Percentiles rank a stretch among this genome's conserved stretches.
Evolutionary conservation across 805 yeast genomes (phyloP).

Genomic region (Kuraishia hungarica): DNA sequence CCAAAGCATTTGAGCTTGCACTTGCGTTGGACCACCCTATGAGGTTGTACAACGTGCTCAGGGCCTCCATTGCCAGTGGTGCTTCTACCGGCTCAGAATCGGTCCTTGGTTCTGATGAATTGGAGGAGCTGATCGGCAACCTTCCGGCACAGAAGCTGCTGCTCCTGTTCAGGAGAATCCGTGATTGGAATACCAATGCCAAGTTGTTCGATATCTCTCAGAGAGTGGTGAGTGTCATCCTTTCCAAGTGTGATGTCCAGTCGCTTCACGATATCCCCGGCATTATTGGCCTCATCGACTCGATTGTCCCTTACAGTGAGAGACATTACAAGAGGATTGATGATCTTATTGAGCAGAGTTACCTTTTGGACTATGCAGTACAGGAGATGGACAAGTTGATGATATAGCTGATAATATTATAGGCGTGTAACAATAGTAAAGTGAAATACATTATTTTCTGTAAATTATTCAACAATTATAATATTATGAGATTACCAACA

Average conservation of each 20-base stretch:
- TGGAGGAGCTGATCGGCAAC: slow-evolving; percentile 55
- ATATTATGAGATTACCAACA: no score
- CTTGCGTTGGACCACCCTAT: slow-evolving; percentile 84
- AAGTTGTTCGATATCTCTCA: slow-evolving; percentile 77
- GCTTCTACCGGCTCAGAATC: slow-evolving; percentile 33
- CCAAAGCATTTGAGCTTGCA: slow-evolving; percentile 80
- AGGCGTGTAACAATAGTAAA: not conserved
- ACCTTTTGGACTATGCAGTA: slow-evolving; percentile 73
- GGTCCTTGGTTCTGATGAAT: slow-evolving; percentile 42
- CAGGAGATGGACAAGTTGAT: slow-evolving; percentile 55
- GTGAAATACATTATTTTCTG: no score
- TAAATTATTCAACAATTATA: no score
- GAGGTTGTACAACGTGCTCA: slow-evolving; percentile 73
- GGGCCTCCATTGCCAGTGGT: slow-evolving; percentile 44
- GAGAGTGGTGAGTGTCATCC: slow-evolving; percentile 56
- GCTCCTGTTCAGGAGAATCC: slow-evolving; percentile 58
- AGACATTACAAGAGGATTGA: slow-evolving; percentile 77
- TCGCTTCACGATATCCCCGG: slow-evolving; percentile 59
- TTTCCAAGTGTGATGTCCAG: slow-evolving; percentile 46
- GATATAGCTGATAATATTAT: not conserved
- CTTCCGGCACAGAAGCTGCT: slow-evolving; percentile 54
- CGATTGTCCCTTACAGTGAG: slow-evolving; percentile 82
- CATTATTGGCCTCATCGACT: slow-evolving; percentile 56
- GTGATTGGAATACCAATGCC: slow-evolving; percentile 94
- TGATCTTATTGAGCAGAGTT: slow-evolving; percentile 78